A percentile compares a stretch with the other conserved stretches of the same genome.
These are phyloP conservation scores for Lepiota brunneoincarnata DNA, from an alignment of 768 basidiomycete genomes.

Conservation along the genomic window DNA sequence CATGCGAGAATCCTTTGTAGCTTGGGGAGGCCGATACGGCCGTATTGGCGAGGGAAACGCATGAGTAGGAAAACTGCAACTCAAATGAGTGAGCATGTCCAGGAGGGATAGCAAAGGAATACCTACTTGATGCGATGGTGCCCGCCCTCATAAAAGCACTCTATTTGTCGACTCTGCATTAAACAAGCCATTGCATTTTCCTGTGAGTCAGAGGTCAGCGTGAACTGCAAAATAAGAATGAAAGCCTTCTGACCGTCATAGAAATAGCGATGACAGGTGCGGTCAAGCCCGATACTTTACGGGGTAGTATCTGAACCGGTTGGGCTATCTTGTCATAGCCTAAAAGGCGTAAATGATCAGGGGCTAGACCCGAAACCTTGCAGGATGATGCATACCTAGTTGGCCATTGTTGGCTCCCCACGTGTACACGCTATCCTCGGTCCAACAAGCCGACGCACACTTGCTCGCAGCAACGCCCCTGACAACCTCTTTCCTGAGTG, in stretches of 20 bases:
- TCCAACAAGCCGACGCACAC: constrained; percentile 89
- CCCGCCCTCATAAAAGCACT: constrained; percentile 78
- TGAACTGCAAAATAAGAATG: neutral
- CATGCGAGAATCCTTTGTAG: constrained; percentile 66
- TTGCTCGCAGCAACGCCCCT: constrained; percentile 85
- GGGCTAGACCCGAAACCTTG: neutral
- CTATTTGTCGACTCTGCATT: constrained; percentile 74
- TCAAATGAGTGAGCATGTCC: constrained; percentile 1
- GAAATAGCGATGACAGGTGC: constrained; percentile 70
- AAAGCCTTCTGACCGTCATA: constrained; percentile 55
- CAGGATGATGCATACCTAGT: constrained; percentile 51
- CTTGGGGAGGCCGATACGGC: constrained; percentile 81
- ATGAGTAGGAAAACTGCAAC: constrained; percentile 67
- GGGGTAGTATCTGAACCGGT: constrained; percentile 72
- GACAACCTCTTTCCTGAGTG: constrained; percentile 76
- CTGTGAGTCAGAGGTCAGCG: constrained; percentile 29
- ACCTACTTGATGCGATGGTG: constrained; percentile 72
- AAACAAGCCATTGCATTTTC: constrained; percentile 85
- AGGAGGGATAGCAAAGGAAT: neutral
- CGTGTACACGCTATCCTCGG: constrained; percentile 64
- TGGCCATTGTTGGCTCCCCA: constrained; percentile 97
- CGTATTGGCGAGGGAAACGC: constrained; percentile 73
- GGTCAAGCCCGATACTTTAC: constrained; percentile 76
- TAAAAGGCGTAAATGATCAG: constrained; percentile 21
- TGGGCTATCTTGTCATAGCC: constrained; percentile 78